Evolutionary conservation across 805 yeast genomes (phyloP).

Genomic region (Komagataella pseudopastoris): DNA sequence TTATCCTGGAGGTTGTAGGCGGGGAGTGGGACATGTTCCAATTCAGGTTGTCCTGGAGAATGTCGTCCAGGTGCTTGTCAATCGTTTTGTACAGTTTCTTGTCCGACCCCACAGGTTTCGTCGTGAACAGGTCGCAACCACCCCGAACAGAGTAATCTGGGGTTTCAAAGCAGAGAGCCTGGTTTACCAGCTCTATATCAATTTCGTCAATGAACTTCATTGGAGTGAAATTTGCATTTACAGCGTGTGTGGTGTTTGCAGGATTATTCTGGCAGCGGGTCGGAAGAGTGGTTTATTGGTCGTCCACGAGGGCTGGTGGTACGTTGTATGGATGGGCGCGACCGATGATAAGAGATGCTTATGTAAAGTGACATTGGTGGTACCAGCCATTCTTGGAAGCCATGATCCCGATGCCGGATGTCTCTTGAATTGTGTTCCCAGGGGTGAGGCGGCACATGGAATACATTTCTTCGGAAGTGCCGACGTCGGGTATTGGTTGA

Average conservation of each 20-base stretch:
- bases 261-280: background rate
- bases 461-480: background rate
- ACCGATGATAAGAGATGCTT: background rate
- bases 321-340: background rate
- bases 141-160: constrained; percentile 70
- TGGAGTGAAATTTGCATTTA: background rate
- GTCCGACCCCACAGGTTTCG: constrained; percentile 87
- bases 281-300: background rate
- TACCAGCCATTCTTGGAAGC: background rate
- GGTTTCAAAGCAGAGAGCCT: constrained; percentile 68
- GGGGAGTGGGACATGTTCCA: constrained; percentile 5
- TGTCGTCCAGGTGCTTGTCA: constrained; percentile 62
- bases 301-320: background rate
- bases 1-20: background rate
- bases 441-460: background rate
- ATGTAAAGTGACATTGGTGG: background rate
- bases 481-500: background rate
- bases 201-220: constrained; percentile 78
- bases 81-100: constrained; percentile 78
- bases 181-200: constrained; percentile 84
- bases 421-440: background rate
- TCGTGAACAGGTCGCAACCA: constrained; percentile 86
- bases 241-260: background rate
- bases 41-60: constrained; percentile 27
- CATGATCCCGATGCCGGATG: background rate